These are phyloP conservation scores for Clonostachys rosea DNA, from an alignment of 2,329 filamentous ascomycete genomes.

Conservation along the genomic window DNA sequence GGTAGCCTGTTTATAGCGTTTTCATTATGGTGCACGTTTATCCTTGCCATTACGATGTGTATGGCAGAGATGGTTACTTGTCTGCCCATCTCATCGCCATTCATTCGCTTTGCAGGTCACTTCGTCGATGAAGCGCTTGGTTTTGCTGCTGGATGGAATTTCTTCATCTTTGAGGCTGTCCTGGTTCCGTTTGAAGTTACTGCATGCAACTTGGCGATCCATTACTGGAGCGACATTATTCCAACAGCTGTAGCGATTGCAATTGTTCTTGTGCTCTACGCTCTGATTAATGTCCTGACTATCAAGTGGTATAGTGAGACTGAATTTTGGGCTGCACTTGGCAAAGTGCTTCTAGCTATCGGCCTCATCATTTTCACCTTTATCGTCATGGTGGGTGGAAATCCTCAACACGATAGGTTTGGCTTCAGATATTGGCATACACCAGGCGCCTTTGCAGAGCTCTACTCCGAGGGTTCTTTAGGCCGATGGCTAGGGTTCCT, in stretches of 20 bases:
- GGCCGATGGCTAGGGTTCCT: conserved; percentile 65
- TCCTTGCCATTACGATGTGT: conserved; percentile 54
- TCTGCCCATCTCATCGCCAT: conserved; percentile 53
- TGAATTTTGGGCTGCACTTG: conserved; percentile 71
- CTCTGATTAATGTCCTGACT: conserved; percentile 63
- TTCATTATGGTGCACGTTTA: conserved; percentile 36
- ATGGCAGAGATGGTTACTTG: conserved; percentile 56
- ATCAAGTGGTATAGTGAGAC: conserved; percentile 73
- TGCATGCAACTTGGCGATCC: conserved; percentile 28
- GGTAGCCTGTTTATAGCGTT: conserved; percentile 49
- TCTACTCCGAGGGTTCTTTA: conserved; percentile 58
- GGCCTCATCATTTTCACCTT: conserved; percentile 75
- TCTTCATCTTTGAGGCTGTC: conserved; percentile 44
- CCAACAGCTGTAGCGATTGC: conserved; percentile 37
- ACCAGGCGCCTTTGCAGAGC: conserved; percentile 66
- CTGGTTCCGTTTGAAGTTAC: conserved; percentile 47
- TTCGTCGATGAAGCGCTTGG: conserved; percentile 55
- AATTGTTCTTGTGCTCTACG: conserved; percentile 34
- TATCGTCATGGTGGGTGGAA: conserved; percentile 78
- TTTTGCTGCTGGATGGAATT: conserved; percentile 45
- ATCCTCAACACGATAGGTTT: conserved; percentile 66
- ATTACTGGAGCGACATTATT: conserved; percentile 26
- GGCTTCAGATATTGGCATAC: conserved; percentile 65
- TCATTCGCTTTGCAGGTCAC: conserved; percentile 53
- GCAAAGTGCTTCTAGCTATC: conserved; percentile 68